Base-by-base conservation (phyloP, 106 monocot genomes). In the Dioscorea zingiberensis region DNA sequence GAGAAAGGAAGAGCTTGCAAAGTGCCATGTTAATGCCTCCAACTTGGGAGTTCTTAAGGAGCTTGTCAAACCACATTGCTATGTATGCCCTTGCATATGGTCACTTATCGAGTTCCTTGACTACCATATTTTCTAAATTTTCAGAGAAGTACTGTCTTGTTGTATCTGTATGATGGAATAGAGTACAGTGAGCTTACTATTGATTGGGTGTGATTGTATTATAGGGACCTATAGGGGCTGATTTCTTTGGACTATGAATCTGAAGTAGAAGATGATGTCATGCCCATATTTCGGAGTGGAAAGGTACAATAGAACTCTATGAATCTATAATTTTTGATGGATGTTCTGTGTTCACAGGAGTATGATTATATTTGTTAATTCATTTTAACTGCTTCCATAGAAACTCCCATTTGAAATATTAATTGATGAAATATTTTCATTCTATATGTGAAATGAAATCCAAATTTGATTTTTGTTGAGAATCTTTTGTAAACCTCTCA, bases 191-290 rank as follows among this genome's bases (percentile, higher is more conserved):
- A n/a, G n/a, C n/a, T n/a, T n/a, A n/a, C 17, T 54, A 13, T 13
- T 54, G n/a, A 54, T 54, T 8, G 7, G 53, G 10, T 54, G n/a
- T n/a, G 7, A 3, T 13, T 64, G 10, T 73, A 7, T 77, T 67
- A n/a, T n/a, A n/a, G n/a, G n/a, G n/a, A n/a, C n/a, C n/a, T n/a
- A 4, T 60, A 90, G 90, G 94, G 76, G 21, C 78, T 73, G 38
- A 49, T 85, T 54, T 90, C 78, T 54, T 82, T 90, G 63, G 87
- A 84, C 76, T 94, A 81, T 78, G 90, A 87, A 67, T 90, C 94
- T 25, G 87, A 94, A 78, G 94, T 94, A 62, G 90, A 94, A 47
- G 90, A 94, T 78, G 94, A 94, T 70, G 91, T 94, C 47, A 61
- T 94, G 48, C 77, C 84, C 47, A 80, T 94, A 64, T 94, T 94